Evolutionary conservation across 2,329 filamentous ascomycete species (phyloP), one percentile per base, ranked within the genome.

Genomic region (Beauveria rudraprayagi): DNA sequence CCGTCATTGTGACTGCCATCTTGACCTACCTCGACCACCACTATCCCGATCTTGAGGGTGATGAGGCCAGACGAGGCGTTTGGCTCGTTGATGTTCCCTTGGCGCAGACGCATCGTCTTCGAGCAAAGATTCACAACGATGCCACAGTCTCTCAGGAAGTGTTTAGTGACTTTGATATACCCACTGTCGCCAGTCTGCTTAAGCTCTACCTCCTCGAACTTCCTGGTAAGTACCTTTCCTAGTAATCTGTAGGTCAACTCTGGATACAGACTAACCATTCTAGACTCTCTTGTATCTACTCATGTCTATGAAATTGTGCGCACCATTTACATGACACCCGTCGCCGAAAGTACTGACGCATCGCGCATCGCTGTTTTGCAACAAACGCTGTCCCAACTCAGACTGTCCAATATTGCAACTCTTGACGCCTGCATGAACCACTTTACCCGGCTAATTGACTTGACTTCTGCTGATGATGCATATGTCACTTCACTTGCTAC

Each of bases 221-320:
- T 61, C 94, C 94, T 70, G 90, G 91, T 95, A 80, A 70, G 88
- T 76, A n/a, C 11, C 19, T 50, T 30, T 56, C 26, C 3, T 43
- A 1, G 5, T 7, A 28, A 11, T 5, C 43, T 60, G 11, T 47
- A 61, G 51, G 56, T 17, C 34, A 48, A 11, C 30, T 40, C 19
- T 9, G 41, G 17, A 28, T 44, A 19, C 34, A 16, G 34, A 37
- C 72, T 78, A 64, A 75, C 65, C 47, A 19, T 22, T 52, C 10
- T 66, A 94, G 94, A 99, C 75, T 97, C 94, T n/a, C 83, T 99
- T 64, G 93, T 99, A 64, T 97, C 94, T 61, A 96, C 92, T 46
- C 93, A 97, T 72, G 92, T 99, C 62, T 99, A 99, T 74, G 95
- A 99, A 77, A 97, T 99, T 70, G 88, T 99, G 72, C 92, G 96